Percentiles rank a stretch among this genome's conserved stretches.
Conservation (phyloP, 2,329 filamentous ascomycete genomes). For the Penicillium sumatraense region DNA sequence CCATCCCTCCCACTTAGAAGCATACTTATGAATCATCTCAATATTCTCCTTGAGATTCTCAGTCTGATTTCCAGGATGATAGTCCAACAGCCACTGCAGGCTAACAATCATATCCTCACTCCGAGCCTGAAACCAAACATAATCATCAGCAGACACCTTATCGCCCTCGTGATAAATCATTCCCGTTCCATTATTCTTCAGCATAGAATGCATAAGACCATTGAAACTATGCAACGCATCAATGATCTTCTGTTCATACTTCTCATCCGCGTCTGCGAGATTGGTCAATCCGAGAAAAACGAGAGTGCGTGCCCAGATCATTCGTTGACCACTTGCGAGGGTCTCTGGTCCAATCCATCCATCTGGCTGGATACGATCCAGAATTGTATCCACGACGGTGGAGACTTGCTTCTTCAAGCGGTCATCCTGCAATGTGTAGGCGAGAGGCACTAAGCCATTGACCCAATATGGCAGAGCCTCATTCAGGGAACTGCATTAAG, state of each 20-base stretch:
- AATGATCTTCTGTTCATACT: slow-evolving; percentile 50
- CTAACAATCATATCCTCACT: slow-evolving; percentile 52
- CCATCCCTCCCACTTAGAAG: slow-evolving; percentile 47
- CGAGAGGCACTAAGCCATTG: slow-evolving; percentile 62
- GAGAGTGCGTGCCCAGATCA: slow-evolving; percentile 60
- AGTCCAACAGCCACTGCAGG: slow-evolving; percentile 56
- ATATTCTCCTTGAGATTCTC: slow-evolving; percentile 49
- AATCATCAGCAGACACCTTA: slow-evolving; percentile 42
- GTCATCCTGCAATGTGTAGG: slow-evolving; percentile 55
- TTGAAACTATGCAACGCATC: slow-evolving; percentile 57
- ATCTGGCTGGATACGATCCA: slow-evolving; percentile 56
- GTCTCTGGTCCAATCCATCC: slow-evolving; percentile 64
- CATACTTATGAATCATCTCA: slow-evolving; percentile 46
- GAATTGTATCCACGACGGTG: slow-evolving; percentile 50
- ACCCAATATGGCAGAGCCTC: slow-evolving; percentile 65
- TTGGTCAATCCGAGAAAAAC: slow-evolving; percentile 56
- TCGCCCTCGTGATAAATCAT: slow-evolving; percentile 52
- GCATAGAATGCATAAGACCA: slow-evolving; percentile 58
- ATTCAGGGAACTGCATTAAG: slow-evolving; percentile 49
- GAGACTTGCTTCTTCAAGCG: slow-evolving; percentile 57
- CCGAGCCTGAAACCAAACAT: slow-evolving; percentile 44
- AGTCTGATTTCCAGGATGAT: slow-evolving; percentile 44
- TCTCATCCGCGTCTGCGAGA: slow-evolving; percentile 54
- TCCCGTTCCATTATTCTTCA: slow-evolving; percentile 58
- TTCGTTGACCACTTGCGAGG: slow-evolving; percentile 42